Percentiles rank a stretch among this genome's conserved stretches.
Evolutionary conservation across 257 asterid species (phyloP).

Genomic region (Solanum chaucha): DNA sequence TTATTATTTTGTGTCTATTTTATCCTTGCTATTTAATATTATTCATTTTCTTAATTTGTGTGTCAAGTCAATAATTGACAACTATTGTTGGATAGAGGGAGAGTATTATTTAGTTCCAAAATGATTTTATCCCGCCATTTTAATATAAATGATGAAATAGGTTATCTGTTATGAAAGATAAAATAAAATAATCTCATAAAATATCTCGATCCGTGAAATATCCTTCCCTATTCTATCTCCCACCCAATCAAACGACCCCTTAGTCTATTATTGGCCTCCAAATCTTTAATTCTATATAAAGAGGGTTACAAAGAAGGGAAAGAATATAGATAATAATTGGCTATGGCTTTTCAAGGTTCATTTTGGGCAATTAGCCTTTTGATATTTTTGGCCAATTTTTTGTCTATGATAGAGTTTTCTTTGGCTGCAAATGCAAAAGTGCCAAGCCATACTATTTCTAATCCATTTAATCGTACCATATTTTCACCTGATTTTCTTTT

Average conservation of each 20-base stretch:
- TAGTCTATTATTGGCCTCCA: background rate
- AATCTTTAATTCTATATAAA: background rate
- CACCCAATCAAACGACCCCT: too few species aligned
- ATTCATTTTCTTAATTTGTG: too few species aligned
- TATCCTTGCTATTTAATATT: too few species aligned
- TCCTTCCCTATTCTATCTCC: too few species aligned
- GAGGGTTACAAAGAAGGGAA: background rate
- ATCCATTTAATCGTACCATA: background rate
- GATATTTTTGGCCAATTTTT: background rate
- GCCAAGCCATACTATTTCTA: background rate
- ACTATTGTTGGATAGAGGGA: rapidly evolving
- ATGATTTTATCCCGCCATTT: too few species aligned
- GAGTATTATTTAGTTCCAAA: too few species aligned
- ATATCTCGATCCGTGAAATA: too few species aligned
- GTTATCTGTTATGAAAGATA: too few species aligned
- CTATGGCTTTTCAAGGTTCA: background rate
- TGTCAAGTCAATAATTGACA: too few species aligned
- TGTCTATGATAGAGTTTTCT: background rate
- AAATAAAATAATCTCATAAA: too few species aligned
- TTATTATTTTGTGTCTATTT: too few species aligned
- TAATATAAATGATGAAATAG: too few species aligned
- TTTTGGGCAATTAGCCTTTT: background rate
- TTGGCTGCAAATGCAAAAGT: background rate
- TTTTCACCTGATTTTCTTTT: background rate
- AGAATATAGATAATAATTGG: background rate